phyloP scores from a whole-genome alignment of 2,329 filamentous ascomycete species.

The Macrophomina tecta region DNA sequence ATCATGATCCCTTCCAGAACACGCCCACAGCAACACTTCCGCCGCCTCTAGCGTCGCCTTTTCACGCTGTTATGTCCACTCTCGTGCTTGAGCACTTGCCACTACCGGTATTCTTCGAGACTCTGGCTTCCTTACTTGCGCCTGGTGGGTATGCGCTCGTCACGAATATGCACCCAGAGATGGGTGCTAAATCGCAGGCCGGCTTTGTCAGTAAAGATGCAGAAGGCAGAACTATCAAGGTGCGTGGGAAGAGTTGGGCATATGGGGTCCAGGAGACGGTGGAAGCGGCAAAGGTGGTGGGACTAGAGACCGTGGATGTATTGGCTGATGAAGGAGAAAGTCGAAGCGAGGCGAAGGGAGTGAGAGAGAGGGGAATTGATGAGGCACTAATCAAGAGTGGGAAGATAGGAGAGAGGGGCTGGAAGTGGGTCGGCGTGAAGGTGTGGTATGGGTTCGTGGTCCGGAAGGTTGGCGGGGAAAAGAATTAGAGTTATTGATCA shows the following conservation, averaged over 20 bases:
- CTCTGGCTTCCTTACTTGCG: conserved; percentile 50
- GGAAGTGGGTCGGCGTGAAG: conserved; percentile 48
- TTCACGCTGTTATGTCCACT: conserved; percentile 62
- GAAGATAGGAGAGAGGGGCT: conserved; percentile 40
- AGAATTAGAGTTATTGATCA: too few relatives aligned
- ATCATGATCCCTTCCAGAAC: background rate
- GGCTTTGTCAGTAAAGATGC: conserved; percentile 63
- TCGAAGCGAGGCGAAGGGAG: conserved; percentile 17
- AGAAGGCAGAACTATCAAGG: conserved; percentile 49
- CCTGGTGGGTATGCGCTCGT: conserved; percentile 60
- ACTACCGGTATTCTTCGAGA: conserved; percentile 56
- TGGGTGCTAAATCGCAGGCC: conserved; percentile 65
- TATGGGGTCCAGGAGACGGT: conserved; percentile 61
- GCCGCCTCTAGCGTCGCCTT: conserved; percentile 30
- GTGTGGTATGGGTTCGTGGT: conserved; percentile 49
- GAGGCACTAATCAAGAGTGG: conserved; percentile 37
- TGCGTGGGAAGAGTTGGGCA: conserved; percentile 64
- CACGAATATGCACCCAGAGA: conserved; percentile 73
- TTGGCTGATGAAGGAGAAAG: conserved; percentile 27
- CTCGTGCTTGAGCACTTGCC: conserved; percentile 70
- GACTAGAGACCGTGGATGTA: conserved; percentile 39
- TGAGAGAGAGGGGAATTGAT: conserved; percentile 39
- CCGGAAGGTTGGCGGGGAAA: conserved; percentile 30
- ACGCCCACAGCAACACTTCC: background rate
- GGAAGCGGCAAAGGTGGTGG: conserved; percentile 49